Evolutionary conservation across 208 protist genomes (phyloP).

Genomic region (Angomonas deanei): DNA sequence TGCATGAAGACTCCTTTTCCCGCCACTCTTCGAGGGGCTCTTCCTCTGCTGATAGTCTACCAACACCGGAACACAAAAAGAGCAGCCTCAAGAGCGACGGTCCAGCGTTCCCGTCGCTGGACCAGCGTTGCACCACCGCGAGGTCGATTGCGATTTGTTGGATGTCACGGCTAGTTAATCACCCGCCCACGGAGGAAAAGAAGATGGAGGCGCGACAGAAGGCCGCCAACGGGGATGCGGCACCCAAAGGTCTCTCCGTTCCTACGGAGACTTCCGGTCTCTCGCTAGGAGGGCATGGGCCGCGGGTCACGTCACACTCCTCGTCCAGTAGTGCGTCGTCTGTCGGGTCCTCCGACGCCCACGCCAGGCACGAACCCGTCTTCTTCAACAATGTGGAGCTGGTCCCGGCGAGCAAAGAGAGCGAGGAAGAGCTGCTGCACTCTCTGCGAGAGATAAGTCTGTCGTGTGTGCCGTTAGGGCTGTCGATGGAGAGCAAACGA

Average conservation of each 20-base stretch:
- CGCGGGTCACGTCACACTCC: neutral
- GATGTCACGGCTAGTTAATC: slow-evolving; percentile 1
- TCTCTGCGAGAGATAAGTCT: slow-evolving; percentile 48
- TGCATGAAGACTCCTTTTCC: neutral
- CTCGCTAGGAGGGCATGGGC: neutral
- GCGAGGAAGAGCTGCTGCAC: slow-evolving; percentile 26
- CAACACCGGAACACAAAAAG: neutral
- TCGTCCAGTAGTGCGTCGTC: neutral
- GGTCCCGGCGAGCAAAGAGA: neutral
- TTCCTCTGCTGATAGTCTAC: neutral
- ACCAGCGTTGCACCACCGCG: slow-evolving; percentile 1
- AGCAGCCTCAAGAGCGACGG: neutral
- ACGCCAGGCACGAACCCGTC: neutral
- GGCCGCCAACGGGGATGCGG: too few species aligned
- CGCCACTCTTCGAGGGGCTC: neutral
- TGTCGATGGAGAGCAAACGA: neutral
- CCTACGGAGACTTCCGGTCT: neutral
- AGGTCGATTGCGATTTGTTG: neutral
- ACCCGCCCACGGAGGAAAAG: neutral
- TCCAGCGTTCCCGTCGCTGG: neutral
- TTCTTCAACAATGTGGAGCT: neutral
- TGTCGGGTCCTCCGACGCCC: neutral
- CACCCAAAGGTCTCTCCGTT: too few species aligned
- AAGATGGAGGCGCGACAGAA: neutral
- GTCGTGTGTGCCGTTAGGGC: slow-evolving; percentile 23